Percentiles rank a stretch among this genome's conserved stretches.
These are phyloP conservation scores for Cucurbita maxima DNA, from an alignment of 306 rosid genomes.

Conservation along the genomic window DNA sequence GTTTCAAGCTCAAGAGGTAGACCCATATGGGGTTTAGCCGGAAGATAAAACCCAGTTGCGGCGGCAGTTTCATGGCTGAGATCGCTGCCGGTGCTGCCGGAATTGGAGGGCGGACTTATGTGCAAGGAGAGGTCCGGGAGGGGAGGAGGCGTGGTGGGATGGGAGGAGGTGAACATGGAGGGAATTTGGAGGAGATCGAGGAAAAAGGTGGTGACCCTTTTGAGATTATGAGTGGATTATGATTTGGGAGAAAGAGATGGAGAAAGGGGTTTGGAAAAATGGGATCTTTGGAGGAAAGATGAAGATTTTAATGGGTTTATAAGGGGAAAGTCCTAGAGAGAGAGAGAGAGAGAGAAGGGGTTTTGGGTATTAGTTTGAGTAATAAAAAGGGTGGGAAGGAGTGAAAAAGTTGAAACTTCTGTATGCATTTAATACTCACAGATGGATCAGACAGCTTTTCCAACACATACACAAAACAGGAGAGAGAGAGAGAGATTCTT, in stretches of 20 bases:
- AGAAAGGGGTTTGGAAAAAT: not conserved
- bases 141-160: conserved; percentile 14
- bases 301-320: not conserved
- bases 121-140: conserved; percentile 67
- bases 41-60: not conserved
- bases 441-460: conserved; percentile 24
- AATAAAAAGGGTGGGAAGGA: conserved; percentile 12
- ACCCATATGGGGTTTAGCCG: conserved; percentile 37
- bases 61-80: conserved; percentile 51
- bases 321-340: conserved; percentile 20
- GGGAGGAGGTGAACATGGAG: conserved; percentile 18
- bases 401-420: conserved; percentile 37
- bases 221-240: conserved; percentile 72
- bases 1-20: conserved; percentile 32
- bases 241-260: conserved; percentile 28
- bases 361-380: not conserved
- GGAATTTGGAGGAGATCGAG: not conserved
- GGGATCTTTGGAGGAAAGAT: not conserved
- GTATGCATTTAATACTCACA: conserved; percentile 35
- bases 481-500: not conserved
- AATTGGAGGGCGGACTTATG: conserved; percentile 42
- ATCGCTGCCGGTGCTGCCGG: conserved; percentile 39
- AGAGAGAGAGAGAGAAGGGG: not conserved
- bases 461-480: conserved; percentile 6
- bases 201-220: conserved; percentile 7